Evolutionary conservation across 169 alveolate genomes (phyloP), one percentile per base, ranked within the genome.

Genomic region (Eimeria maxima): DNA sequence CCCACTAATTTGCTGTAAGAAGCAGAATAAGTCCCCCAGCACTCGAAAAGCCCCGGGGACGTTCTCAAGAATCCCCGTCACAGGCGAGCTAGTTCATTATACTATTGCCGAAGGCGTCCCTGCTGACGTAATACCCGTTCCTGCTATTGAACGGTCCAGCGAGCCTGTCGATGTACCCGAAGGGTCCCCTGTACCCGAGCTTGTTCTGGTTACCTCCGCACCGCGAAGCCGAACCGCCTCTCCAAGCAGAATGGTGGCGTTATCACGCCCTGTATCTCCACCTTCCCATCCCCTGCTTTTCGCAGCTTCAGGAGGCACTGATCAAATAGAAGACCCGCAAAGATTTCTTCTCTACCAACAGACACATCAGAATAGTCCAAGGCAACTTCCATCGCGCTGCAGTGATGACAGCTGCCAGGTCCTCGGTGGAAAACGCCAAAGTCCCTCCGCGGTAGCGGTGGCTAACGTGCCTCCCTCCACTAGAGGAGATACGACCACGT

Each of bases 301-400:
- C 65, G 14, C 94, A 55, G 44, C 81, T 65, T 87, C 94, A 44
- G 53, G 6, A 27, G 80, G 42, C 33, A n/a, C 57, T 60, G 7
- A 57, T 27, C 83, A 27, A 10, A 63, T 33, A 27, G 63, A 87
- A 11, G 94, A 60, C 53, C 84, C 94, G 14, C 84, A 16, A 42
- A 87, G 65, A 44, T 71, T n/a, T 42, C 80, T 63, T 27, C 47
- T 38, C 60, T 87, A 60, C 55, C 60, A 87, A 47, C 83, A 87
- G 27, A 60, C 83, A 24, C 83, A 60, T 24, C 81, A 87, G 33
- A 87, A 44, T 42, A 87, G 47, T 33, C 83, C 94, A 42, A 60
- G 94, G 38, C 53, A 18, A 29, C 94, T 65, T 20, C 94, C 78
- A 20, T 16, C 94, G 7, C 83, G 83, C 47, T 60, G 94, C 84